These are phyloP conservation scores for Hippophae tibetana DNA, from an alignment of 306 rosid species.

Conservation along the genomic window DNA sequence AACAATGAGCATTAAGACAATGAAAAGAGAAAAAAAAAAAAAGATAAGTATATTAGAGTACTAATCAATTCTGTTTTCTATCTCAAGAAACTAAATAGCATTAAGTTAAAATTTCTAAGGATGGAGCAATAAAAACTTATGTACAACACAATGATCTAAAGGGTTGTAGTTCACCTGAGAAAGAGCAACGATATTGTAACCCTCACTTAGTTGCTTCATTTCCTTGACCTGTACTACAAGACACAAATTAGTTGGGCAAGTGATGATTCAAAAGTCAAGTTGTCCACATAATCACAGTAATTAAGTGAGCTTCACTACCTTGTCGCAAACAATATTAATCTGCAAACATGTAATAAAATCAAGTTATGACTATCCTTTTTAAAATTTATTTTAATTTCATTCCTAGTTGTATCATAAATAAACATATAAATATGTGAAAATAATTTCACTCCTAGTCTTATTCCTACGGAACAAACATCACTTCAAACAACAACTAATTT, in stretches of 20 bases:
- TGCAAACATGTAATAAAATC: conserved; percentile 29
- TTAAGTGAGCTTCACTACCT: conserved; percentile 42
- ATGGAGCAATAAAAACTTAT: too few relatives aligned
- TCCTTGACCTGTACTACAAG: conserved; percentile 53
- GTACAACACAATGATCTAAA: conserved; percentile 9
- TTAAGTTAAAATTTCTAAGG: too few relatives aligned
- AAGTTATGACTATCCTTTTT: conserved; percentile 12
- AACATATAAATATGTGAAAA: too few relatives aligned
- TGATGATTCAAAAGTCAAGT: conserved; percentile 15
- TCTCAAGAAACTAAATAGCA: too few relatives aligned
- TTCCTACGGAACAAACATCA: too few relatives aligned
- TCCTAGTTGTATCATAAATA: too few relatives aligned
- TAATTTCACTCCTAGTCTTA: too few relatives aligned
- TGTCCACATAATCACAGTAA: conserved; percentile 15
- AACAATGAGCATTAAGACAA: background rate
- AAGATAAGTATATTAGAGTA: too few relatives aligned
- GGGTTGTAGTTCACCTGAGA: conserved; percentile 64
- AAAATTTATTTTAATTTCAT: too few relatives aligned
- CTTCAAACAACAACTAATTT: too few relatives aligned
- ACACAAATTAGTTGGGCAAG: conserved; percentile 11
- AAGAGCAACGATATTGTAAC: conserved; percentile 86
- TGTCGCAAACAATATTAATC: conserved; percentile 59
- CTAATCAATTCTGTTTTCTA: too few relatives aligned
- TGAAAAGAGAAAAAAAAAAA: background rate
- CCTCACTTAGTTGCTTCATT: conserved; percentile 54